Base-by-base conservation (phyloP, 2,329 filamentous ascomycete species). In the Fusarium secorum region DNA sequence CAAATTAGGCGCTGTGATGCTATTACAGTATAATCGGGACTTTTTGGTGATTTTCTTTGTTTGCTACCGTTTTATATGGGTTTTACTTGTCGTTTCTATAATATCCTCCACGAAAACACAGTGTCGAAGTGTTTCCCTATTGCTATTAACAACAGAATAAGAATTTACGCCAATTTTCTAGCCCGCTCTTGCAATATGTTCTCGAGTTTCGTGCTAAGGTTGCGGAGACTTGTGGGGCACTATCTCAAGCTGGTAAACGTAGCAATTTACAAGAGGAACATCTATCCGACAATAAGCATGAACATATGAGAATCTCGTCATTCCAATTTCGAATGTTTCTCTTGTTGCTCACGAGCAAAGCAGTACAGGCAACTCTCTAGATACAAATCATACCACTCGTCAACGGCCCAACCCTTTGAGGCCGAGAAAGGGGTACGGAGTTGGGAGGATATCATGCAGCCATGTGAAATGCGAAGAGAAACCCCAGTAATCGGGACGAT, bases 371-470 rank as follows among this genome's bases (percentile, higher is more conserved):
- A n/a, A 15, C 6, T 36, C 48, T 35, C 22, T 24, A 52, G 32
- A 52, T 28, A 35, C 15, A 45, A 60, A 69, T 69, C 64, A 64
- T 52, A 59, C 58, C 68, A 72, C 24, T 39, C 22, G 26, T 57
- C 53, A 70, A 72, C 68, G 68, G 68, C 54, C 68, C 68, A 64
- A 71, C 44, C 68, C 64, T 69, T 70, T 49, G 54, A 51, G 41
- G 35, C 52, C 52, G 33, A 53, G 44, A 67, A 67, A 62, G 68
- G 63, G 68, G 54, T 44, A 69, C 22, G 33, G 42, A 64, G 26
- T 39, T 41, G 49, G 26, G 51, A 62, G 32, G 30, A 66, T 61
- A 60, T 67, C 49, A 65, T 68, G 66, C 64, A 51, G 28, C 49
- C 66, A 64, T 60, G 49, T 56, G 18, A 52, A 36, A 20, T 36